Conservation (phyloP, 192 early-diverging fungal genomes). For the Mortierella alpina region DNA sequence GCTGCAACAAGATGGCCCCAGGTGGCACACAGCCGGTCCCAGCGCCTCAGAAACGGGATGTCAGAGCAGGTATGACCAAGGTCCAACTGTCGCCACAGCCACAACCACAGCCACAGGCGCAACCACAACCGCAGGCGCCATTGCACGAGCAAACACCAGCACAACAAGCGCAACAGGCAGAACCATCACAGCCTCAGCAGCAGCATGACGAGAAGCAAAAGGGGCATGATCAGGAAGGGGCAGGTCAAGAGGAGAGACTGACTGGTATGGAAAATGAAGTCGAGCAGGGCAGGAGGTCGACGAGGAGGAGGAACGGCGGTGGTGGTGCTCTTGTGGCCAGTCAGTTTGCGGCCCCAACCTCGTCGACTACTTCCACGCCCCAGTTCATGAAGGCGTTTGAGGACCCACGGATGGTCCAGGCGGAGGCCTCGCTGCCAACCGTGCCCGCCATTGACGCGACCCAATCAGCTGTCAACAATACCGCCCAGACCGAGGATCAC, state of each 20-base stretch:
- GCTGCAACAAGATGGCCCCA: slow-evolving; percentile 43
- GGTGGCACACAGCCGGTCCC: slow-evolving; percentile 26
- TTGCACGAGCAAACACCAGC: too few relatives aligned
- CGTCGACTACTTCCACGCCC: slow-evolving; percentile 1
- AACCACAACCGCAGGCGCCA: neutral
- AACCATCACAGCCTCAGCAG: neutral
- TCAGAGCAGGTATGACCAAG: slow-evolving; percentile 32
- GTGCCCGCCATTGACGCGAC: neutral
- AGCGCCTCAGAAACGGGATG: slow-evolving; percentile 20
- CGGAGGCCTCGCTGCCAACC: neutral
- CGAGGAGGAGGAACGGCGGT: slow-evolving; percentile 27
- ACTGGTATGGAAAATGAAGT: neutral
- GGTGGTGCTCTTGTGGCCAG: slow-evolving; percentile 9
- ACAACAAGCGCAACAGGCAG: too few relatives aligned
- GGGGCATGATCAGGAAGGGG: neutral
- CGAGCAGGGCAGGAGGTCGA: slow-evolving; percentile 15
- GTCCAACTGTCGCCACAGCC: slow-evolving; percentile 17
- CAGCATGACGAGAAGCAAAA: slow-evolving; percentile 2
- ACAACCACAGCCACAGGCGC: neutral
- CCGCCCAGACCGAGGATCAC: neutral
- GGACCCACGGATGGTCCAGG: neutral
- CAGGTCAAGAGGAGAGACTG: neutral
- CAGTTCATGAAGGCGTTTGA: slow-evolving; percentile 39
- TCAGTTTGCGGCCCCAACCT: slow-evolving; percentile 17
- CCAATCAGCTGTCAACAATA: neutral